Evolutionary conservation across 768 basidiomycete genomes (phyloP).

Genomic region (Psilocybe cyanescens): DNA sequence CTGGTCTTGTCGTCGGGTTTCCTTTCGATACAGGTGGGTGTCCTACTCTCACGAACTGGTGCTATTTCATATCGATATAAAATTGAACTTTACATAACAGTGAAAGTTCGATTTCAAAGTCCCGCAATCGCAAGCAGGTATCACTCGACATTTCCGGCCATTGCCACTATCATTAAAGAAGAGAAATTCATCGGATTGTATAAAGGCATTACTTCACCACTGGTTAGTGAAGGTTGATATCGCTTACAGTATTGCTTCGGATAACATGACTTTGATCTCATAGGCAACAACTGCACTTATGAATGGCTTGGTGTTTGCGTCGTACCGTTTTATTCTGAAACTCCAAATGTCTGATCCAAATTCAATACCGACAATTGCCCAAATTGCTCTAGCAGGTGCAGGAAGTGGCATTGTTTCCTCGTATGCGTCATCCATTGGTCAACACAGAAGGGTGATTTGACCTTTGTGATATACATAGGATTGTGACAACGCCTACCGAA

Average conservation of each 20-base stretch:
- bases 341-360: conserved; percentile 54
- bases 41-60: not conserved
- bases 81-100: conserved; percentile 33
- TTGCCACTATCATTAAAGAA: conserved; percentile 69
- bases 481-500: conserved; percentile 84
- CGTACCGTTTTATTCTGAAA: conserved; percentile 80
- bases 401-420: conserved; percentile 81
- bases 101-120: conserved; percentile 83
- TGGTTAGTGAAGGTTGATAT: conserved; percentile 49
- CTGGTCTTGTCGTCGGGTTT: conserved; percentile 70
- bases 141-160: conserved; percentile 64
- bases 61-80: not conserved
- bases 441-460: not conserved
- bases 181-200: conserved; percentile 71
- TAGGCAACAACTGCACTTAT: conserved; percentile 74
- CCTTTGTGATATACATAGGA: conserved; percentile 35
- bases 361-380: conserved; percentile 63
- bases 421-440: conserved; percentile 45
- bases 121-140: conserved; percentile 61
- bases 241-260: not conserved
- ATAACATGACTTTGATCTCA: not conserved
- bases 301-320: conserved; percentile 88
- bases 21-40: conserved; percentile 66
- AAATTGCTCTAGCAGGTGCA: conserved; percentile 79
- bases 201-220: conserved; percentile 79